Evolutionary conservation across 1,139 yeast genomes (phyloP).

Genomic region (Scheffersomyces stambukii): DNA sequence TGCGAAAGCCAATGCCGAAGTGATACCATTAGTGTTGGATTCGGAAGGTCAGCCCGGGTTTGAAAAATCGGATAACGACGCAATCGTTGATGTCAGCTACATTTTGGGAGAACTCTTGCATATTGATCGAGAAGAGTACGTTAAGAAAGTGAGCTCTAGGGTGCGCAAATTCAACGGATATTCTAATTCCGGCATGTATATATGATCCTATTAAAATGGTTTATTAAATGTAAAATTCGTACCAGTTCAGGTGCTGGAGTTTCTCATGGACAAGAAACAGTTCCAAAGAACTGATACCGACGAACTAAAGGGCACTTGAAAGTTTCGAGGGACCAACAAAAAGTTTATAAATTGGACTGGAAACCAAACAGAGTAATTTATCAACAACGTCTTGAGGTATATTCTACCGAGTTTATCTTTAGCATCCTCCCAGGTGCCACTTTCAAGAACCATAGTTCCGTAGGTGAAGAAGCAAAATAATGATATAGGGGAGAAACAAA

Average conservation of each 20-base stretch:
- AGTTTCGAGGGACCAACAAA: constrained; percentile 67
- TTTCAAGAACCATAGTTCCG: constrained; percentile 77
- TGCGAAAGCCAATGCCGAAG: constrained; percentile 10
- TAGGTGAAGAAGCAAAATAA: constrained; percentile 77
- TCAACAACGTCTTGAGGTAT: constrained; percentile 71
- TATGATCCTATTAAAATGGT: constrained; percentile 13
- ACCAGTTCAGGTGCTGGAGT: constrained; percentile 34
- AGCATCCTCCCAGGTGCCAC: constrained; percentile 64
- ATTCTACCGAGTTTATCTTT: constrained; percentile 57
- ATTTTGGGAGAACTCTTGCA: constrained; percentile 16
- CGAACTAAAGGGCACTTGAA: constrained; percentile 90
- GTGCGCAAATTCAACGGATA: constrained; percentile 34
- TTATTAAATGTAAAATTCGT: too few species aligned
- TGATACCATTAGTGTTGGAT: constrained; percentile 33
- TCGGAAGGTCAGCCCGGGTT: constrained; percentile 59
- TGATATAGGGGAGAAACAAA: constrained; percentile 84
- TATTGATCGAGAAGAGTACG: constrained; percentile 15
- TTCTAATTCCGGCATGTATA: constrained; percentile 38
- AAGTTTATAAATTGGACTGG: constrained; percentile 89
- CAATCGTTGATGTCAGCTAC: constrained; percentile 31
- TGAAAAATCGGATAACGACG: constrained; percentile 40
- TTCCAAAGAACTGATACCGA: constrained; percentile 91
- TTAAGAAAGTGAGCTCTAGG: constrained; percentile 21
- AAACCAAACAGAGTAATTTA: constrained; percentile 91
- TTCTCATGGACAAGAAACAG: constrained; percentile 80